phyloP scores from a whole-genome alignment of 352 stramenopile genomes.

The Phytophthora meadii region DNA sequence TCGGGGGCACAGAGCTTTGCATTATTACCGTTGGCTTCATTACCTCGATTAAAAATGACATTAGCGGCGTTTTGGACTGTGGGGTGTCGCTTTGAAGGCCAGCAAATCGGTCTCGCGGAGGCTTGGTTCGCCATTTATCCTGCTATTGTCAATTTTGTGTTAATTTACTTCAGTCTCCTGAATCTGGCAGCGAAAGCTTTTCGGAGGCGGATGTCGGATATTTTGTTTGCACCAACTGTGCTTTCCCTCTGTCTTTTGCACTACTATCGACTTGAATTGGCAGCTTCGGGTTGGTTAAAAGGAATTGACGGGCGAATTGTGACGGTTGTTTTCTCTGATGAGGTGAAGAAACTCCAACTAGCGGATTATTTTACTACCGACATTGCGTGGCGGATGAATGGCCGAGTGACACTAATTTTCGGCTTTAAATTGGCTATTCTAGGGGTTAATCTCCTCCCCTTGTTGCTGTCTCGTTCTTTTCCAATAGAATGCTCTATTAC shows the following conservation, averaged over 20 bases:
- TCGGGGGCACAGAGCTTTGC: constrained; percentile 16
- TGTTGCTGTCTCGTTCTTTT: neutral
- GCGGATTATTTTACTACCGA: neutral
- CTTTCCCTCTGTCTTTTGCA: neutral
- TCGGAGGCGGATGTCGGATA: neutral
- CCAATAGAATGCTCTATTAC: too few species aligned
- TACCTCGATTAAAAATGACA: constrained; percentile 20
- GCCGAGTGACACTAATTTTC: neutral
- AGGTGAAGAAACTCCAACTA: neutral
- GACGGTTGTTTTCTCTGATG: neutral
- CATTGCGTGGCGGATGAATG: neutral
- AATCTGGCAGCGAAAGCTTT: constrained; percentile 35
- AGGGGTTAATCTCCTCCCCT: neutral
- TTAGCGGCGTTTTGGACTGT: constrained; percentile 22
- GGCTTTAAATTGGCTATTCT: neutral
- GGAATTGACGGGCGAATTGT: neutral
- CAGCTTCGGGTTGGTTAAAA: neutral
- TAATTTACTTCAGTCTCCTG: constrained; percentile 44
- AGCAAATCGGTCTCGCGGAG: constrained; percentile 34
- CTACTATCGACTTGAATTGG: neutral
- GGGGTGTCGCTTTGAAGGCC: constrained; percentile 37
- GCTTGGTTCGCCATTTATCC: constrained; percentile 47
- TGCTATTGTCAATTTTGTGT: constrained; percentile 7
- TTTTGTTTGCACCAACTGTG: neutral
- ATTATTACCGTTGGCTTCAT: constrained; percentile 9